Conservation (phyloP, 148 eudicot genomes). For the Talinum fruticosum region DNA sequence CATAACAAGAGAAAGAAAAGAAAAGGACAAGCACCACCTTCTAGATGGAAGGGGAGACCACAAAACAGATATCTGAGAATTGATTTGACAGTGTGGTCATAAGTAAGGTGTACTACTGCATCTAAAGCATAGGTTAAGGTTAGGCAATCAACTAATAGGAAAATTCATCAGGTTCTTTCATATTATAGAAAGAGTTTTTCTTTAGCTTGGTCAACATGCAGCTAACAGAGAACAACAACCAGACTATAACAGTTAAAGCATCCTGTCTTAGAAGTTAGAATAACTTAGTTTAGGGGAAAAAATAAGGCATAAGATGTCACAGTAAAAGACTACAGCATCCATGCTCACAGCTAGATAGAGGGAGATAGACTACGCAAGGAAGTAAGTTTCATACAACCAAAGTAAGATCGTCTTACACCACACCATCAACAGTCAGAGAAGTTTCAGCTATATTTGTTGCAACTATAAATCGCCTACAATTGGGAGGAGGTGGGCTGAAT, state of each 20-base stretch:
- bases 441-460: constrained; percentile 97
- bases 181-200: not conserved
- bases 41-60: not conserved
- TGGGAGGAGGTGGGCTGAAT: constrained; percentile 83
- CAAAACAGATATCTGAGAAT: not conserved
- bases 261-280: not conserved
- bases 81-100: not conserved
- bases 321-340: not conserved
- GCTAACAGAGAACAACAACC: not conserved
- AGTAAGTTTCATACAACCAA: constrained; percentile 9
- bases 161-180: not conserved
- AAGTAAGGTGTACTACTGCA: not conserved
- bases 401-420: constrained; percentile 59
- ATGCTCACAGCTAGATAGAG: not conserved
- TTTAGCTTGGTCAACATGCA: not conserved
- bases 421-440: constrained; percentile 98
- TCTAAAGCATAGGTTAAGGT: not conserved
- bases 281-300: not conserved
- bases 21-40: not conserved
- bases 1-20: not conserved
- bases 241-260: not conserved
- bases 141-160: not conserved
- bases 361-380: not conserved
- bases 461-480: constrained; percentile 92
- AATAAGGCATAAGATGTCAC: not conserved